A percentile compares a stretch with the other conserved stretches of the same genome.
Conservation (phyloP, 805 yeast species). For the Wickerhamiella sorbophila region DNA sequence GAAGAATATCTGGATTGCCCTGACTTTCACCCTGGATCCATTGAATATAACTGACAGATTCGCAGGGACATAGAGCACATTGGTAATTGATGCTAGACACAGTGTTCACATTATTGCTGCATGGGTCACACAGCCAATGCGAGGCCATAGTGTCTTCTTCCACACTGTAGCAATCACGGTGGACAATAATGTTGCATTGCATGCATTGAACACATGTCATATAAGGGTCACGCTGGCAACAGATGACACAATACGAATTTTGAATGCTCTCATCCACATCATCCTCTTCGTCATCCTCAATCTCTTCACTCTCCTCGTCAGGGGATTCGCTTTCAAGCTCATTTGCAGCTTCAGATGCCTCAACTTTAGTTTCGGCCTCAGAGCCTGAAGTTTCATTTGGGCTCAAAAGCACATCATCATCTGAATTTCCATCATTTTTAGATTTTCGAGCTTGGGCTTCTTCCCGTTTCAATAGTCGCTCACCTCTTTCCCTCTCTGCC, state of each 20-base stretch:
- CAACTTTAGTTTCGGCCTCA: slow-evolving; percentile 3
- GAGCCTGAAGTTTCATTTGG: slow-evolving; percentile 6
- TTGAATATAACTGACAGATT: slow-evolving; percentile 15
- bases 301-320: slow-evolving; percentile 1
- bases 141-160: background rate
- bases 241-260: slow-evolving; percentile 12
- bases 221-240: slow-evolving; percentile 13
- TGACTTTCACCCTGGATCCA: slow-evolving; percentile 6
- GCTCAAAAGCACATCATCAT: slow-evolving; percentile 11
- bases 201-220: slow-evolving; percentile 11
- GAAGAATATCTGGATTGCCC: slow-evolving; percentile 12
- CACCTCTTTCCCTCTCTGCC: slow-evolving; percentile 23
- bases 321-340: background rate
- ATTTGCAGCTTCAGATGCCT: slow-evolving; percentile 3
- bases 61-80: slow-evolving; percentile 13
- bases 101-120: slow-evolving; percentile 52
- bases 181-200: slow-evolving; percentile 13
- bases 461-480: slow-evolving; percentile 12
- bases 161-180: slow-evolving; percentile 14
- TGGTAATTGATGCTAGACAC: slow-evolving; percentile 2
- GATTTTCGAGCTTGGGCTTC: slow-evolving; percentile 1
- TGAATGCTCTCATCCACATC: slow-evolving; percentile 1
- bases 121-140: slow-evolving; percentile 46
- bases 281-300: background rate
- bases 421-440: slow-evolving; percentile 7